Base-by-base conservation (phyloP, 2,329 filamentous ascomycete species). In the Lecanosticta acicola region DNA sequence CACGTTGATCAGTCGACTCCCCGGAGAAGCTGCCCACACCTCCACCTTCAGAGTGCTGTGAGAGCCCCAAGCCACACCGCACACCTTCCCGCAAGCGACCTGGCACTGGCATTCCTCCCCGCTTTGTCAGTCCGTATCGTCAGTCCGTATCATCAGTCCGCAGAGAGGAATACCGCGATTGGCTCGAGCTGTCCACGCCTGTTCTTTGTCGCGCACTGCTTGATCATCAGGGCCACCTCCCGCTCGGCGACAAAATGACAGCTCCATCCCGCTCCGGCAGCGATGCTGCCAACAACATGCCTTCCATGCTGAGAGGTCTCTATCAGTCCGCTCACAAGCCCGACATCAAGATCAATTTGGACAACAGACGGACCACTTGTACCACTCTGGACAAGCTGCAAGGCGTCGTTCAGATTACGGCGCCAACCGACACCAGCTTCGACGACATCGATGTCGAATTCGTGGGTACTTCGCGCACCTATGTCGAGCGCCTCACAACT, bases 401-500 rank as follows among this genome's bases (percentile, higher is more conserved):
- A 45, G 79, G 79, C 10, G 70, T 67, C 19, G 73, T 76, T 4
- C 68, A 63, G 14, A 68, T 83, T 44, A 71, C 68, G 17, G 67
- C 73, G 2, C 64, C 69, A n/a, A 64, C 68, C 39, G 76, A 80
- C 41, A 78, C 70, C 3, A 66, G 66, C 29, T 81, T 82, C 55
- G 77, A 81, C 39, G 71, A 78, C 7, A 64, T 82, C 32, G 72
- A 78, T 21, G 79, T 83, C 55, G 70, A 75, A 3, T 77, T 82
- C 45, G 68, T 78, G 51, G 79, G 78, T 34, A 70, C 69, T 3
- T 70, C 71, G 21, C 69, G 71, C 48, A 76, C 75, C 2, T 73
- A 67, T 19, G 73, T 83, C 20, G 79, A 83, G 57, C 74, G 74
- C 42, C 64, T 78, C 34, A 71, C 71, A 3, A 68, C 71, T 3